Base-by-base conservation (phyloP, 768 basidiomycete genomes). In the Tulasnella sp. region DNA sequence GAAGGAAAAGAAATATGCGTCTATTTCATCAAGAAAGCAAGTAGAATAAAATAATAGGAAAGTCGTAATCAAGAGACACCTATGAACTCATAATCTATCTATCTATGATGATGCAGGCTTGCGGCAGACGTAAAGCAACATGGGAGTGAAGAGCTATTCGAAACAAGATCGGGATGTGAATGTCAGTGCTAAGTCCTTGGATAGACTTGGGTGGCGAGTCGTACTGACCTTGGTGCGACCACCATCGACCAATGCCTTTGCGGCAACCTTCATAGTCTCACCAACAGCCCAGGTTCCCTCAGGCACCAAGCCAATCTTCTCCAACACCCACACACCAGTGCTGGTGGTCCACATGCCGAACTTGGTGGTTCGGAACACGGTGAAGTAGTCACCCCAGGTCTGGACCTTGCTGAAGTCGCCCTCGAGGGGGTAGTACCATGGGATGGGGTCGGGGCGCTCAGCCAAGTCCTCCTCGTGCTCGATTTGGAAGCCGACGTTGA, bases 361-460 rank as follows among this genome's bases (percentile, higher is more conserved):
- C 90, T 90, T 92, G 86, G 94, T 96, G 89, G 94, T 97, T 77
- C 97, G 90, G 93, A 93, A 95, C 48, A 95, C 93, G 14, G 93
- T 94, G 82, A 96, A 87, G 82, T 92, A 92, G 85, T 98, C 98
- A 94, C 96, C 98, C 48, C 91, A 84, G 1, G 97, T 98, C 88
- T 99, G 97, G 2, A 96, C 94, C 87, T 98, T 98, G 82, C 87
- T 84, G 82, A 98, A 89, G 86, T 99, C 95, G 82, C 98, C 97
- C 86, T 98, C 96, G 40, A 99, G 89, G 0, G 97, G 96, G 86
- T 98, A 99, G 87, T 97, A 99, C 98, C 98, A 99, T 0, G 93
- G 91, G 50, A 95, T 87, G 16, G 86, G 85, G 83, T 95, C 95
- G 0, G 89, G 88, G 69, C 96, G 93, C 41, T 93, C 94, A 5